Base-by-base conservation (phyloP, 2,329 filamentous ascomycete genomes). In the Shiraia sp. region DNA sequence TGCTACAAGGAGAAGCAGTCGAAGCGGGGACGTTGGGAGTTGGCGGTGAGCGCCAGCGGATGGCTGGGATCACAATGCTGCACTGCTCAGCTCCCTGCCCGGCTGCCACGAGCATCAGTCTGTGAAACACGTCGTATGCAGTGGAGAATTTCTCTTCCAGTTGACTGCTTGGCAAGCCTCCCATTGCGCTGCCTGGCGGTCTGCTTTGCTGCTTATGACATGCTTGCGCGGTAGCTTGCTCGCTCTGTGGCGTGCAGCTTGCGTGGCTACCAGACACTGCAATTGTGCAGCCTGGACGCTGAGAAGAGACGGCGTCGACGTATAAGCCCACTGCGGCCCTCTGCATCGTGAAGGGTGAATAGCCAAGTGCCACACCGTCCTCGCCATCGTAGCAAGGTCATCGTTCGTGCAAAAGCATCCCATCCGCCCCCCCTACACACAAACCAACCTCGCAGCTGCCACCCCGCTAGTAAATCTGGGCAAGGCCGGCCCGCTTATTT, bases 401-500 rank as follows among this genome's bases (percentile, higher is more conserved):
- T 53, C 36, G 45, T 50, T 51, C 38, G 55, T 55, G 56, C 59
- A 60, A 55, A 55, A 49, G 46, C 51, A 39, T 47, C 49, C 48
- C 47, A 47, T 52, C 51, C 55, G n/a, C n/a, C n/a, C n/a, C n/a
- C n/a, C n/a, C n/a, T n/a, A n/a, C n/a, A n/a, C n/a, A n/a, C n/a
- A n/a, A n/a, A 53, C 50, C 60, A 62, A 55, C 60, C 62, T 59
- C 55, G 57, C 56, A 53, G 55, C 56, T 61, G 57, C 61, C 57
- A 57, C 62, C 58, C 63, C 63, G 57, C 64, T 59, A 40, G 38
- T 40, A 66, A 63, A 64, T 56, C 61, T 65, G 58, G 65, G 65
- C 62, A 66, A 68, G 65, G 59, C 55, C 56, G 63, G 54, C 61
- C 71, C 66, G 67, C 66, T 69, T 69, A 70, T 69, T 70, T 70